These are phyloP conservation scores for Plantago elongata DNA, from an alignment of 257 asterid genomes.

Conservation along the genomic window DNA sequence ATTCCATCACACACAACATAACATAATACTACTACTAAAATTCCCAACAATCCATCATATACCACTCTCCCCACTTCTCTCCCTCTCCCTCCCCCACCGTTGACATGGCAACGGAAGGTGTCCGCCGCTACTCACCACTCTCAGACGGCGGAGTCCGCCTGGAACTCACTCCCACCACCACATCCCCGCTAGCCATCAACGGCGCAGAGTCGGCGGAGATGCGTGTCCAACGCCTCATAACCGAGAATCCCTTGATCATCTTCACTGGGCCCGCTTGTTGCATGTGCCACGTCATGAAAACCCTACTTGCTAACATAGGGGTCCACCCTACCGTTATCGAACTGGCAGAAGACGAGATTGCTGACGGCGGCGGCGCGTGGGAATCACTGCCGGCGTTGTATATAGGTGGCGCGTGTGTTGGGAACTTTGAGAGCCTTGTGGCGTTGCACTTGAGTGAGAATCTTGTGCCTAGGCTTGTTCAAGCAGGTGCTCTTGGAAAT, in stretches of 20 bases:
- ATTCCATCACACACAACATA: too few relatives aligned
- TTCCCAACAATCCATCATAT: not conserved
- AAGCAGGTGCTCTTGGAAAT: conserved; percentile 62
- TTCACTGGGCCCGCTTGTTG: conserved; percentile 83
- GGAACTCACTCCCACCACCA: conserved; percentile 49
- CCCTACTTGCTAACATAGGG: conserved; percentile 63
- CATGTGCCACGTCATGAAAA: conserved; percentile 94
- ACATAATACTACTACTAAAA: not conserved
- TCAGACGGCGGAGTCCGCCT: conserved; percentile 62
- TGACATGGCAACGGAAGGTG: conserved; percentile 53
- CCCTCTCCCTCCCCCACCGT: not conserved
- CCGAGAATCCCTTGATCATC: conserved; percentile 81
- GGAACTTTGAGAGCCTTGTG: conserved; percentile 77
- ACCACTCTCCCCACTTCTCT: conserved; percentile 6
- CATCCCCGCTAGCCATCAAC: conserved; percentile 66
- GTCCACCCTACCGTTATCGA: conserved; percentile 88
- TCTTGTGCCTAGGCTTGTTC: conserved; percentile 82
- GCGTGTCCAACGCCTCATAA: conserved; percentile 74
- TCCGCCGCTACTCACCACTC: conserved; percentile 30
- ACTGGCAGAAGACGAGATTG: conserved; percentile 83
- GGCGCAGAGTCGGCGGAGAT: conserved; percentile 61
- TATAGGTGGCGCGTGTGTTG: conserved; percentile 83
- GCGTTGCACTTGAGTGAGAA: conserved; percentile 75
- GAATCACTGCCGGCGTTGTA: conserved; percentile 55
- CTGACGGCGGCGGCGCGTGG: conserved; percentile 21